These are phyloP conservation scores for Croton laevigatus DNA, from an alignment of 441 rosid species.

Conservation along the genomic window DNA sequence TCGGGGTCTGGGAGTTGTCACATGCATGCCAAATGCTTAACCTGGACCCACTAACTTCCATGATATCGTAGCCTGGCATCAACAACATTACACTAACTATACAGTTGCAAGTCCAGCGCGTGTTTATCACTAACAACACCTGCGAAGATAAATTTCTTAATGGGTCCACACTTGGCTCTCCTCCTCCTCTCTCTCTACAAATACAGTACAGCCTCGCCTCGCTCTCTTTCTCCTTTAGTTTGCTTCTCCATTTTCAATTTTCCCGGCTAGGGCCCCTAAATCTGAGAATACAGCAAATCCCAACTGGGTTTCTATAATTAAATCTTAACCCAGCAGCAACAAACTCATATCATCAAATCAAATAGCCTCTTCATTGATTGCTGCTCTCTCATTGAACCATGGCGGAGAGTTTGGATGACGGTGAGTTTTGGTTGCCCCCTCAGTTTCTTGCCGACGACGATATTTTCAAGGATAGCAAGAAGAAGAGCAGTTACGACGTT, in stretches of 20 bases:
- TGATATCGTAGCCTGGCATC: constrained; percentile 13
- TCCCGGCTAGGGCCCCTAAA: too few species aligned
- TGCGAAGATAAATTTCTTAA: neutral
- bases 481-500: neutral
- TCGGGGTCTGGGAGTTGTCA: constrained; percentile 14
- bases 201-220: neutral
- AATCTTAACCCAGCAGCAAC: constrained; percentile 41
- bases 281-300: constrained; percentile 24
- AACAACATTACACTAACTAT: neutral
- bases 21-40: constrained; percentile 32
- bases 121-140: constrained; percentile 12
- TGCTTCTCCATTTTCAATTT: neutral
- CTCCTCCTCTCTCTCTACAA: constrained; percentile 4
- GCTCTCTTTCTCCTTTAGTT: neutral
- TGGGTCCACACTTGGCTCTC: neutral
- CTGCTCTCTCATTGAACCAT: constrained; percentile 19
- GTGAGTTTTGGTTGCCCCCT: constrained; percentile 72
- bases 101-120: neutral
- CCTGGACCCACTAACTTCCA: neutral
- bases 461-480: constrained; percentile 29
- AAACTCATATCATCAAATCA: neutral
- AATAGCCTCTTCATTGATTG: neutral
- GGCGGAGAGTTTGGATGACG: constrained; percentile 63
- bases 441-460: constrained; percentile 72
- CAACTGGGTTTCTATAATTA: constrained; percentile 32